Evolutionary conservation across 176 grass and related monocot species (phyloP).

Genomic region (Eleusine indica): DNA sequence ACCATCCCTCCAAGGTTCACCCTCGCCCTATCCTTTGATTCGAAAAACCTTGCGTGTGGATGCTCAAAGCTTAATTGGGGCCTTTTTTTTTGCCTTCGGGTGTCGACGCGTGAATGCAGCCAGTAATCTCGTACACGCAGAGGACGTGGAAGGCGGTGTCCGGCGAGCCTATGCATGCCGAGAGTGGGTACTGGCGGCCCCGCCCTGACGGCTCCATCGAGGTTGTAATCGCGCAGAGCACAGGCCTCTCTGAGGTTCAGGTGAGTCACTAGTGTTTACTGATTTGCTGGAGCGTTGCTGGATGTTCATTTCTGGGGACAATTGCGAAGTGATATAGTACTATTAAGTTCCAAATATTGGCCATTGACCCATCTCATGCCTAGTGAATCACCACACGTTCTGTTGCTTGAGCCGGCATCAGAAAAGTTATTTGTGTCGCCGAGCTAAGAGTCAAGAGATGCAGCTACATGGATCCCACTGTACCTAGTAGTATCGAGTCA

Average conservation of each 20-base stretch:
- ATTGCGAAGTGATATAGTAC: background rate
- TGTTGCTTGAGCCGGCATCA: background rate
- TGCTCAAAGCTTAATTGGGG: background rate
- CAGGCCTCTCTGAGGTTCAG: conserved; percentile 81
- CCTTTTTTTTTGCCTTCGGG: background rate
- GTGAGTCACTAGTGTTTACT: conserved; percentile 27
- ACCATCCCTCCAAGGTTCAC: conserved; percentile 79
- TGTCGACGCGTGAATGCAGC: conserved; percentile 41
- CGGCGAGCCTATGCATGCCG: conserved; percentile 86
- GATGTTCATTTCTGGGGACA: background rate
- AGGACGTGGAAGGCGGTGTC: conserved; percentile 78
- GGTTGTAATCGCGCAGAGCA: conserved; percentile 86
- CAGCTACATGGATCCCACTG: background rate
- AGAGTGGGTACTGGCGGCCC: conserved; percentile 92
- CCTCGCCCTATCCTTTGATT: background rate
- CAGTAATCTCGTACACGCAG: conserved; percentile 87
- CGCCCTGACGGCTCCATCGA: conserved; percentile 70
- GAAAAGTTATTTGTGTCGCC: background rate
- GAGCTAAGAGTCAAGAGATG: background rate
- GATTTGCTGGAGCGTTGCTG: background rate
- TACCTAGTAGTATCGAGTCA: background rate
- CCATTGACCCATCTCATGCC: background rate
- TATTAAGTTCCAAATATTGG: background rate
- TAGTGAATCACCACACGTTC: background rate
- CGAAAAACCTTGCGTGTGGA: background rate